Percentiles rank a stretch among this genome's conserved stretches.
These are phyloP conservation scores for Bipolaris oryzae DNA, from an alignment of 2,329 filamentous ascomycete species.

Conservation along the genomic window DNA sequence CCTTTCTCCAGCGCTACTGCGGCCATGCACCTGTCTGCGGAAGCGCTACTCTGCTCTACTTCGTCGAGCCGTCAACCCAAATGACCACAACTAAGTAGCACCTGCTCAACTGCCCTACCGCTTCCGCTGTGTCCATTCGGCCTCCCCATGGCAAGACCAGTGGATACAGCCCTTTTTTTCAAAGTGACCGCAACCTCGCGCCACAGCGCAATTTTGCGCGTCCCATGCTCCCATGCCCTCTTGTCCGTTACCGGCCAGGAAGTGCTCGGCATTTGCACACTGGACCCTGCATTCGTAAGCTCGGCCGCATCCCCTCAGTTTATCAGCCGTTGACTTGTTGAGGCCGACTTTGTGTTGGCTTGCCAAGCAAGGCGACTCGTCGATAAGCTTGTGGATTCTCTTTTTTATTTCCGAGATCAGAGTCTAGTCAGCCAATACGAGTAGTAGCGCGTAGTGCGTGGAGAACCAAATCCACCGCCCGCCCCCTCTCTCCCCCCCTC, in stretches of 20 bases:
- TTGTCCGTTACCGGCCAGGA: not conserved
- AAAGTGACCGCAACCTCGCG: not conserved
- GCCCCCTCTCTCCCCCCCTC: not conserved
- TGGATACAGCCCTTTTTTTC: not conserved
- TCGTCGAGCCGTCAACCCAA: not conserved
- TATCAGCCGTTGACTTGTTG: slow-evolving; percentile 25
- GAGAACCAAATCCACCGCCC: slow-evolving; percentile 14
- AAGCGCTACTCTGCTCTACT: slow-evolving; percentile 7
- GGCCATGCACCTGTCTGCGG: slow-evolving; percentile 8
- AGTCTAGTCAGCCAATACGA: slow-evolving; percentile 9
- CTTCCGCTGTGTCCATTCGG: not conserved
- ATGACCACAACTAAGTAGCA: too few species aligned
- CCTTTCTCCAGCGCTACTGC: slow-evolving; percentile 13
- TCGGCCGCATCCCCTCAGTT: slow-evolving; percentile 22
- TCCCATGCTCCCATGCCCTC: not conserved
- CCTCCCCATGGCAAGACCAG: not conserved
- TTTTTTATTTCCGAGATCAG: slow-evolving; percentile 27
- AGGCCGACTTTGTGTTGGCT: slow-evolving; percentile 8
- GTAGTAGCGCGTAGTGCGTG: slow-evolving; percentile 5
- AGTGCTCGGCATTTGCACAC: not conserved
- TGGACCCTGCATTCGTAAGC: slow-evolving; percentile 29
- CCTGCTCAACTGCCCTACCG: not conserved
- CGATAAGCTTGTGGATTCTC: slow-evolving; percentile 18
- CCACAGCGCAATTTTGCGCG: not conserved
- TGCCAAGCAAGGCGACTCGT: slow-evolving; percentile 16